Evolutionary conservation across 2,329 filamentous ascomycete species (phyloP).

Genomic region (Fusarium sp.): DNA sequence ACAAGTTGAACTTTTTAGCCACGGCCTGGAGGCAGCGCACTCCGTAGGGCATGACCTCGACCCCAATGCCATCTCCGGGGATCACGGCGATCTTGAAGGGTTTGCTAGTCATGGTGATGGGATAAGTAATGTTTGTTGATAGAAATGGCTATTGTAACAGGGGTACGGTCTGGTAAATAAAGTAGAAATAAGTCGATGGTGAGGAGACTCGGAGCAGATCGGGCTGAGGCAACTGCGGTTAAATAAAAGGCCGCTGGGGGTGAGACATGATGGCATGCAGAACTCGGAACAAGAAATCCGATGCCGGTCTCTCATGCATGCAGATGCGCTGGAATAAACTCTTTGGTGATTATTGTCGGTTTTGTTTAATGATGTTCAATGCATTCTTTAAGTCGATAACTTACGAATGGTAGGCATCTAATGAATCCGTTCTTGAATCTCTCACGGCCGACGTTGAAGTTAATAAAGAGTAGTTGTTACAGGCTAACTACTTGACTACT

Average conservation of each 20-base stretch:
- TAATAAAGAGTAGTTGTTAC: no score
- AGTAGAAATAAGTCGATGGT: neutral
- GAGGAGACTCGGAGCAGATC: neutral
- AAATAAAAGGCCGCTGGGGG: slow-evolving; percentile 24
- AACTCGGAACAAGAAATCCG: neutral
- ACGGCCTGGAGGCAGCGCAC: slow-evolving; percentile 72
- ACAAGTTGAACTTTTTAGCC: slow-evolving; percentile 63
- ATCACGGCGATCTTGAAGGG: slow-evolving; percentile 70
- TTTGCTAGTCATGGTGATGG: slow-evolving; percentile 53
- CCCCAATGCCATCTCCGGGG: slow-evolving; percentile 79
- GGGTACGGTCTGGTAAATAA: no score
- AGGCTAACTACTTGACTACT: slow-evolving; percentile 23
- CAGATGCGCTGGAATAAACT: neutral
- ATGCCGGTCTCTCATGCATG: neutral
- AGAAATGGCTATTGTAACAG: neutral
- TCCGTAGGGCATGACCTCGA: slow-evolving; percentile 76
- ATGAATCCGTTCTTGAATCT: no score
- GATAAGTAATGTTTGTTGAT: neutral
- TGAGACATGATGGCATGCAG: neutral
- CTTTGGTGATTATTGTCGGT: no score
- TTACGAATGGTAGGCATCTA: no score
- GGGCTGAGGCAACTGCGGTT: slow-evolving; percentile 16
- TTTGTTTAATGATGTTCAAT: no score
- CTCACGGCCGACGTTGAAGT: no score
- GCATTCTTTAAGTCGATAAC: no score